phyloP scores from a whole-genome alignment of 148 eudicot genomes.

The Amaranthus cruentus region DNA sequence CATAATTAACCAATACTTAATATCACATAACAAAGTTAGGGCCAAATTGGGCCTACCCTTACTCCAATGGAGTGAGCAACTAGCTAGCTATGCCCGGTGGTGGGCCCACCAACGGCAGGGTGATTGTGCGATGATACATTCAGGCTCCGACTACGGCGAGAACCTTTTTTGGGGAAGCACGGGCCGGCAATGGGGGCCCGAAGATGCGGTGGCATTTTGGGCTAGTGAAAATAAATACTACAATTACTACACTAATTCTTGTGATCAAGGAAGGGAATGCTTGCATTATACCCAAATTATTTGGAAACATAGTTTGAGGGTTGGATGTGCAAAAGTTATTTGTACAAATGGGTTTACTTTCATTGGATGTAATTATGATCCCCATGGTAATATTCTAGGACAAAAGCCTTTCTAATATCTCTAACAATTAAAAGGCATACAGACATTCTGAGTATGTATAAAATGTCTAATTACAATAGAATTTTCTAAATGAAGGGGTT shows the following conservation, averaged over 20 bases:
- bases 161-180: constrained; percentile 36
- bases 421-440: too few species aligned
- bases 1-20: constrained; percentile 23
- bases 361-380: constrained; percentile 34
- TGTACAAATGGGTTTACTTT: constrained; percentile 30
- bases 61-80: constrained; percentile 28
- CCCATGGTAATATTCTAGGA: constrained; percentile 33
- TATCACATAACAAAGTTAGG: constrained; percentile 29
- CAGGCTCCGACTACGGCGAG: constrained; percentile 26
- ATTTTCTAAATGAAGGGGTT: too few species aligned
- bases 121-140: constrained; percentile 34
- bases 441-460: too few species aligned
- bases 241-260: constrained; percentile 22
- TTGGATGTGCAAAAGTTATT: constrained; percentile 32
- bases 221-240: constrained; percentile 24
- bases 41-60: constrained; percentile 28
- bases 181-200: constrained; percentile 26
- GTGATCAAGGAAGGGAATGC: constrained; percentile 26
- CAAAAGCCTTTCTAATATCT: constrained; percentile 28
- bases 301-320: constrained; percentile 33
- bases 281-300: constrained; percentile 33
- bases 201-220: constrained; percentile 28
- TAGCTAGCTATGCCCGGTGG: constrained; percentile 34
- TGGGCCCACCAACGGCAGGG: constrained; percentile 32
- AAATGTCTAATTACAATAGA: too few species aligned